Conservation (phyloP, 176 grass and related monocot species). For the Oryza officinalis region DNA sequence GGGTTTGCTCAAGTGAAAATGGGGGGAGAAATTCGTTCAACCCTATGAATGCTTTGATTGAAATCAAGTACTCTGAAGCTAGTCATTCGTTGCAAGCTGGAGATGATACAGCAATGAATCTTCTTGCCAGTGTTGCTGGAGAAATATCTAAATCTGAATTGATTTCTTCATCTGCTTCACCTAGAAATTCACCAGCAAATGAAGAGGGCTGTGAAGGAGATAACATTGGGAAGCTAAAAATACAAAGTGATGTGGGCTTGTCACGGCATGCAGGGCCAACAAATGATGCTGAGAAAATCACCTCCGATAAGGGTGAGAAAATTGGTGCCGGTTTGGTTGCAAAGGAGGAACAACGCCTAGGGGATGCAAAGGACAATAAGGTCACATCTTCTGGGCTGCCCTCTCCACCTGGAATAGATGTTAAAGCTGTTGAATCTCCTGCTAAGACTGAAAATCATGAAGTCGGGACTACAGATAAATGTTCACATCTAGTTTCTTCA, state of each 20-base stretch:
- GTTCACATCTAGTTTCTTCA: neutral
- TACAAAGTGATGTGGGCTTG: conserved; percentile 37
- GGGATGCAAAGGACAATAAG: conserved; percentile 9
- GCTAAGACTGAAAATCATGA: conserved; percentile 37
- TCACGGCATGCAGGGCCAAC: conserved; percentile 38
- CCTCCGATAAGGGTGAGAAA: conserved; percentile 38
- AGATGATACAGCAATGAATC: conserved; percentile 87
- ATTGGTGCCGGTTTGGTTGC: conserved; percentile 16
- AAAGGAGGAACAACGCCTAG: conserved; percentile 18
- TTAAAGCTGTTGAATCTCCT: conserved; percentile 43
- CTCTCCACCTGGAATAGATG: conserved; percentile 8
- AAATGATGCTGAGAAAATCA: conserved; percentile 44
- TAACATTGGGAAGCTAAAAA: conserved; percentile 41
- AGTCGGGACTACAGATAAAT: conserved; percentile 2
- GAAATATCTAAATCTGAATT: conserved; percentile 85
- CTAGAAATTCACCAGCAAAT: conserved; percentile 39
- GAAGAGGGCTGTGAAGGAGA: conserved; percentile 43
- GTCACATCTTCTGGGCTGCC: conserved; percentile 18
- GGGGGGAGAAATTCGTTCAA: conserved; percentile 63
- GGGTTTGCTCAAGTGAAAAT: conserved; percentile 32
- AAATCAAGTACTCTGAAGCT: conserved; percentile 80
- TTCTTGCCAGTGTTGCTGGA: conserved; percentile 94
- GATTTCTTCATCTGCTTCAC: conserved; percentile 53
- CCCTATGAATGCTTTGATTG: conserved; percentile 89
- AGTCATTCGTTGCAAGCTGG: conserved; percentile 60